A percentile compares a stretch with the other conserved stretches of the same genome.
Evolutionary conservation across 2,329 filamentous ascomycete genomes (phyloP).

Genomic region (Ascomycota sp.): DNA sequence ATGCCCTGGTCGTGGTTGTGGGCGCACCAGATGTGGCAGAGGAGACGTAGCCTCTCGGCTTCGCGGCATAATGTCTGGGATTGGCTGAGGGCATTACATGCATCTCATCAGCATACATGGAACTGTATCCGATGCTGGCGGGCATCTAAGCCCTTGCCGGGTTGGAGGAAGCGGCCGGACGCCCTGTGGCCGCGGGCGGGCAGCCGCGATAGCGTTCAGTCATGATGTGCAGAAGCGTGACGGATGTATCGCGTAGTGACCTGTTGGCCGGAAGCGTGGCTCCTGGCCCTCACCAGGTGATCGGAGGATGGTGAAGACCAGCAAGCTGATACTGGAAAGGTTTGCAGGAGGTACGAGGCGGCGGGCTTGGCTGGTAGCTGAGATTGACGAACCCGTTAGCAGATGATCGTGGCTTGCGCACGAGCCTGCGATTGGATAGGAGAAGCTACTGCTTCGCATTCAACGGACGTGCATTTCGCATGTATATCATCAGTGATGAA

Average conservation of each 20-base stretch:
- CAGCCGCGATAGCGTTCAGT: slow-evolving; percentile 24
- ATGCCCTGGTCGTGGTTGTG: slow-evolving; percentile 29
- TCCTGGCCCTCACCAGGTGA: too few species aligned
- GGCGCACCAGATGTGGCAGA: slow-evolving; percentile 14
- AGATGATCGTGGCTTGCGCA: too few species aligned
- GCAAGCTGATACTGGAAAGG: too few species aligned
- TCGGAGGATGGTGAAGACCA: too few species aligned
- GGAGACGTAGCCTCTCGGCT: slow-evolving; percentile 14
- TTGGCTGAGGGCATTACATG: slow-evolving; percentile 28
- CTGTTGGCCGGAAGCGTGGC: too few species aligned
- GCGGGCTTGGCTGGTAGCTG: too few species aligned
- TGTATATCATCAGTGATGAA: too few species aligned
- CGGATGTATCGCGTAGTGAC: neutral
- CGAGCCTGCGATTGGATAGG: too few species aligned
- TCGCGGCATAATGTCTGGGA: slow-evolving; percentile 13
- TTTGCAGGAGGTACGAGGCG: too few species aligned
- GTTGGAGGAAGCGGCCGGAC: slow-evolving; percentile 23
- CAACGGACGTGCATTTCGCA: too few species aligned
- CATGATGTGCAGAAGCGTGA: slow-evolving; percentile 14
- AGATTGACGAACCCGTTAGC: too few species aligned
- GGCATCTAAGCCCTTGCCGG: slow-evolving; percentile 34
- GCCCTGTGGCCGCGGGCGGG: slow-evolving; percentile 14
- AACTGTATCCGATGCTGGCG: slow-evolving; percentile 26
- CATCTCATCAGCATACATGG: slow-evolving; percentile 30
- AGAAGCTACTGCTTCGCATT: too few species aligned